Base-by-base conservation (phyloP, 495 filamentous ascomycete species). In the Neurospora africana region DNA sequence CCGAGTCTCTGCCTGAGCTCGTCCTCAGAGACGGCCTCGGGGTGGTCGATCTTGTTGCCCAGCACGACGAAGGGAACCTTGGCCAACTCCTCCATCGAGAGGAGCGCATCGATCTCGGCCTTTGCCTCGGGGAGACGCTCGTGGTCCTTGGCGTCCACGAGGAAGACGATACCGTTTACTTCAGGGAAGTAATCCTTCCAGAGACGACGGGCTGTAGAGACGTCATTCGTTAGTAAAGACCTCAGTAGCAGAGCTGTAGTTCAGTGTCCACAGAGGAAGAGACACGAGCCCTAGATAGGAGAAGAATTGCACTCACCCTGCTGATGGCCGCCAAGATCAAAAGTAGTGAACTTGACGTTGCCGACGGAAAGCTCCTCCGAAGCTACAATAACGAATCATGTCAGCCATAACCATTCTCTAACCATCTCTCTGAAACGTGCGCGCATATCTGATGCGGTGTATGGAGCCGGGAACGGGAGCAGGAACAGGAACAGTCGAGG, bases 121-220 rank as follows among this genome's bases (percentile, higher is more conserved):
- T 98, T 98, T 78, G 93, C 91, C 84, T 99, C 96, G 75, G 88
- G 83, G 77, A 99, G 91, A 72, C 95, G 92, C 82, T 98, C 94
- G 82, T 91, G 90, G 83, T 99, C 96, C 84, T 96, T 96, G 74
- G 96, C 93, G 81, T 98, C 96, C 75, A 98, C 94, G 70, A 98
- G 91, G 87, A 98, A 99, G 71, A 99, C 95, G 77, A 97, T 96
- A 70, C 95, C 95, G 81, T 89, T 93, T 68, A 98, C 95, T 87
- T 99, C 95, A 80, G 95, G 96, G 91, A 98, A 97, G 83, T 96
- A 96, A 80, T 99, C 95, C 78, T 94, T 94, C 94, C 95, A 99
- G 73, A 98, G 89, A 77, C 96, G 93, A 68, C 96, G 94, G 70
- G 95, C 95, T 95, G 76, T 44, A 69, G 17, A 33, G 8, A 19